Evolutionary conservation across 805 yeast species (phyloP), one percentile per base, ranked within the genome.

Genomic region (Ogataea angusta): DNA sequence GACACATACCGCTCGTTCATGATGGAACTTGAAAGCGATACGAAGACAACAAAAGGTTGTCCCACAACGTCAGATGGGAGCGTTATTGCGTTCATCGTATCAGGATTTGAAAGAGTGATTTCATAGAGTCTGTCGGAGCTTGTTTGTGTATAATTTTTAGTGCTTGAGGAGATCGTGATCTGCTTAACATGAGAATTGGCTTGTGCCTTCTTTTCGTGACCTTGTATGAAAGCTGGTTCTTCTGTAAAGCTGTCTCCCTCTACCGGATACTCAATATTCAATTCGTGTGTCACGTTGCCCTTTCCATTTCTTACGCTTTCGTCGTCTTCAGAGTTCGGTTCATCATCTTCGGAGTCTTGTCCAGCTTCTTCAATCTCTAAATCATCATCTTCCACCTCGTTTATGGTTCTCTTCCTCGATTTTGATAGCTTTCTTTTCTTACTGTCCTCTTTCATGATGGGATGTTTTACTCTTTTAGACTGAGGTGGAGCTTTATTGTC

Each of bases 51-150:
- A 33, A 78, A 56, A 1, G 78, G 69, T 24, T 71, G 69, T 28
- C 63, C 62, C 16, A 56, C 52, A 15, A 75, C 72, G 31, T 64
- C 62, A 10, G 68, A 58, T 10, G 82, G 80, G 38, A 80, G 57
- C 12, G 67, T 65, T 17, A 77, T 46, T 5, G 78, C 50, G 49
- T 66, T 73, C 9, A 70, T 64, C 13, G 64, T 54, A 1, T 50
- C 45, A 6, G 78, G 69, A 15, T 62, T 62, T 29, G 69, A 32
- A 28, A 62, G 48, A 38, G 51, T 45, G 29, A 46, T 51, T 42
- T 60, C 64, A 40, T 56, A 57, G 21, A 45, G 48, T 31, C 52
- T 50, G n/a, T 44, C 30, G 17, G 40, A 29, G 10, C 53, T 58
- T 26, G 48, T n/a, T 36, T 49, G 50, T 30, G 41, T 38, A 30